Evolutionary conservation across 495 filamentous ascomycete species (phyloP), one percentile per base, ranked within the genome.

Genomic region (Penicillium psychrofluorescens): DNA sequence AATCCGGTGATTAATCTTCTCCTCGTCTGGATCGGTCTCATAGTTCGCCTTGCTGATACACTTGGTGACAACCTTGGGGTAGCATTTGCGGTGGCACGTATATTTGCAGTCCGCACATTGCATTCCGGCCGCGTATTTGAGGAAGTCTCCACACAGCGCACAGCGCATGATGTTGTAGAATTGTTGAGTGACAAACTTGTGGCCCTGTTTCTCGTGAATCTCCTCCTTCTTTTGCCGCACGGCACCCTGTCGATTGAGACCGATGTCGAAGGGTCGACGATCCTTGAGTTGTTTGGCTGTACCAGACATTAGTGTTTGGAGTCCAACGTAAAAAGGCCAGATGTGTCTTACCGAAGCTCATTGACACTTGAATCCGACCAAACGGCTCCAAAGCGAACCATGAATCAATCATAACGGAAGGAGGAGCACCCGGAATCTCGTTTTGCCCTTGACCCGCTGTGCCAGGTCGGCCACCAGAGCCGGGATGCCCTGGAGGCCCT

Each of bases 161-260:
- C 92, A 99, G 53, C 94, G 92, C 92, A 99, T 99, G 63, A 99
- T 95, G 72, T 97, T 97, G 82, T 97, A 99, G 70, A 97, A 99
- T 63, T 95, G 91, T 66, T 95, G 90, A 52, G 85, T 81, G 38
- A 96, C 81, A 54, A 99, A 99, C 69, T 96, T 96, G 82, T 99
- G 92, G 29, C 92, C 92, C 59, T 95, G 95, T 75, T 95, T 91
- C 66, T 97, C 92, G 68, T 95, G 86, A 10, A 97, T 81, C 52
- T 95, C 89, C 65, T 99, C 92, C 69, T 97, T 97, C 55, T 85
- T 85, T 64, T 96, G 90, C 34, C 92, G 86, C 54, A 99, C 90
- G 41, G 92, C 92, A 63, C 92, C 92, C 71, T 95, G 92, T 50
- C 92, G 87, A 51, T 87, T 86, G 38, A 99, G 80, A 52, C 92